Evolutionary conservation across 78 protist species (phyloP), one percentile per base, ranked within the genome.

Genomic region (Dictyostelium citrinum): DNA sequence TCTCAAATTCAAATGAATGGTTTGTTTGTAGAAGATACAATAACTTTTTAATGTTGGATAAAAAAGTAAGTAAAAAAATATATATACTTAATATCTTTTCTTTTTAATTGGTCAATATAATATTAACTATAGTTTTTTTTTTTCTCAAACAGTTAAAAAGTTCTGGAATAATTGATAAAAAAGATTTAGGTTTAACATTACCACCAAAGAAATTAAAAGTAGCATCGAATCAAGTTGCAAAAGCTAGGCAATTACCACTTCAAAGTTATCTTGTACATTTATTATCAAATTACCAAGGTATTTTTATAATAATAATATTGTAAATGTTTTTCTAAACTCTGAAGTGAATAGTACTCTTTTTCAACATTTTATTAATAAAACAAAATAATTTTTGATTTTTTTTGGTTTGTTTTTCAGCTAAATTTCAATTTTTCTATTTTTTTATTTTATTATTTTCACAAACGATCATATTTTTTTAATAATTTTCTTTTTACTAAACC

Each of bases 151-250:
- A 84, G 91, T 58, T 84, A 51, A 68, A 75, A 72, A 22, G 31
- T 68, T 35, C 64, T 17, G 84, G 84, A 22, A 20, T 55, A 11
- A 55, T 80, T 35, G 72, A 75, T 51, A 51, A 82, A 77, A 58
- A 84, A 33, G 45, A 41, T 70, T 4, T 12, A 46, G 9, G n/a
- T 27, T 20, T 78, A 27, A 14, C 51, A 10, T 31, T 88, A 35
- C 93, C 93, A 67, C 85, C 93, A 45, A 88, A 88, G 81, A 88
- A 88, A 78, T 67, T 88, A 20, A n/a, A 51, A 41, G 43, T 67
- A 67, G 39, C 83, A 22, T 78, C 85, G 2, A 55, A 88, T 14
- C 61, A 88, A 39, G 85, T 88, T 46, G 74, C 83, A 10, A 88
- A 78, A n/a, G 31, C 79, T 8, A 31, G 93, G 33, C 80, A 77